Base-by-base conservation (phyloP, 2,329 filamentous ascomycete species). In the Neoarthrinium moseri region DNA sequence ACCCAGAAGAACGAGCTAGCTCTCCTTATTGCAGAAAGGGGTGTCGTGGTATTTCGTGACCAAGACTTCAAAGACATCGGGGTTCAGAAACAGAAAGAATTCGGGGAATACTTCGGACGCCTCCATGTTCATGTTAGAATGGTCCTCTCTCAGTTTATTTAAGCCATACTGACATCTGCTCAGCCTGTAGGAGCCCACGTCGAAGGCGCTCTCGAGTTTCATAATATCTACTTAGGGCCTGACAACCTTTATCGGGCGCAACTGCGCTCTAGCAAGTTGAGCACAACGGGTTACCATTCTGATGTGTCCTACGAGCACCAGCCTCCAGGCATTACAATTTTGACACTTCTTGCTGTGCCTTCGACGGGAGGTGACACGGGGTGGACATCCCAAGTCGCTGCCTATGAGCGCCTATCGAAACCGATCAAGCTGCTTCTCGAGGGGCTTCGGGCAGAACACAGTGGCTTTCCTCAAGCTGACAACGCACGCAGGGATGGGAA, bases 211-310 rank as follows among this genome's bases (percentile, higher is more conserved):
- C 58, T 71, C 10, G 70, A 74, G 51, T 61, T 73, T 39, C 69
- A 74, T 55, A 72, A 70, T 50, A 72, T 74, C 49, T 74, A 74
- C 55, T 65, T 73, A 0, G 72, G 69, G 0, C 64, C 66, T 2
- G 72, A 70, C 55, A 74, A 73, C 51, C 63, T 67, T 27, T 71
- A 70, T 56, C 65, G 69, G 5, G 57, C 57, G 5, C 61, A 64
- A 15, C 56, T 56, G 20, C 61, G 54, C n/a, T 58, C 54, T 13
- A 64, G 66, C 44, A 62, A 58, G 23, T 56, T 71, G 18, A 67
- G 64, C 27, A 68, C 65, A 4, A 62, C 59, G 4, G 64, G 62
- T 1, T 73, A 64, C 48, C 69, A 72, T 54, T 68, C 66, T 1
- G 69, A 72, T 47, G 66, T 71, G 2, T 70, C 66, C 1, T 71